A percentile compares a stretch with the other conserved stretches of the same genome.
Conservation (phyloP, 768 basidiomycete genomes). For the Mycena leptocephala region DNA sequence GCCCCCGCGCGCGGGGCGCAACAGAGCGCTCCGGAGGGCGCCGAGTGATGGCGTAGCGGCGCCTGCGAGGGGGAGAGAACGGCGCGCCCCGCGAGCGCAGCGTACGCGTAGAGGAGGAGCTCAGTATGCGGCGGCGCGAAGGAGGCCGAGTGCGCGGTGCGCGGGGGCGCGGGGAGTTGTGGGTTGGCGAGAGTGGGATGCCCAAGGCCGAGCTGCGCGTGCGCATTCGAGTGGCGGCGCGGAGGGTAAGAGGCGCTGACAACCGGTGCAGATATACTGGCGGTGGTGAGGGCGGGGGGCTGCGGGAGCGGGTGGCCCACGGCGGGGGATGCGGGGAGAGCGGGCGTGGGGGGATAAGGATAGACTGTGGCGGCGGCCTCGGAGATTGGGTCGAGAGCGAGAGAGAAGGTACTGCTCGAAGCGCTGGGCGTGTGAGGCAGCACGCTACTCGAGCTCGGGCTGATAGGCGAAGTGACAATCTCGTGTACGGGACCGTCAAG, state of each 20-base stretch:
- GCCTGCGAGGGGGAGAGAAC: constrained; percentile 64
- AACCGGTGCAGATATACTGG: neutral
- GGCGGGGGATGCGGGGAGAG: constrained; percentile 50
- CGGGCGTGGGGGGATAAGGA: constrained; percentile 55
- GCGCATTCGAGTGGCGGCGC: constrained; percentile 15
- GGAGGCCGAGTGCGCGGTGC: constrained; percentile 60
- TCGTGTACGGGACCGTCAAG: constrained; percentile 63
- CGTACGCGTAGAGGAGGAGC: constrained; percentile 89
- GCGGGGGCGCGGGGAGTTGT: constrained; percentile 42
- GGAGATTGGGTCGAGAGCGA: constrained; percentile 65
- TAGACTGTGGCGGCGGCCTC: constrained; percentile 47
- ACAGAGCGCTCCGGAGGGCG: constrained; percentile 65
- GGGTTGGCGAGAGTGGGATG: constrained; percentile 46
- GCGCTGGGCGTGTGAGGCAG: constrained; percentile 55
- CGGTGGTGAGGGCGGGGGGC: constrained; percentile 41
- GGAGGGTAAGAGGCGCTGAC: constrained; percentile 40
- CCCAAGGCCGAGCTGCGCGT: constrained; percentile 63
- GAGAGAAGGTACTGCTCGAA: constrained; percentile 64
- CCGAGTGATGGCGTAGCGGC: constrained; percentile 57
- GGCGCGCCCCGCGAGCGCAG: constrained; percentile 82
- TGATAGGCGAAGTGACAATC: constrained; percentile 48
- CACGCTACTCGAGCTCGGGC: constrained; percentile 38
- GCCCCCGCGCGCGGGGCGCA: constrained; percentile 55
- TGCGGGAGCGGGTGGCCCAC: constrained; percentile 35
- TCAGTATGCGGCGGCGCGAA: constrained; percentile 72